Evolutionary conservation across 495 filamentous ascomycete species (phyloP), one percentile per base, ranked within the genome.

Genomic region (Cairneyella variabilis): DNA sequence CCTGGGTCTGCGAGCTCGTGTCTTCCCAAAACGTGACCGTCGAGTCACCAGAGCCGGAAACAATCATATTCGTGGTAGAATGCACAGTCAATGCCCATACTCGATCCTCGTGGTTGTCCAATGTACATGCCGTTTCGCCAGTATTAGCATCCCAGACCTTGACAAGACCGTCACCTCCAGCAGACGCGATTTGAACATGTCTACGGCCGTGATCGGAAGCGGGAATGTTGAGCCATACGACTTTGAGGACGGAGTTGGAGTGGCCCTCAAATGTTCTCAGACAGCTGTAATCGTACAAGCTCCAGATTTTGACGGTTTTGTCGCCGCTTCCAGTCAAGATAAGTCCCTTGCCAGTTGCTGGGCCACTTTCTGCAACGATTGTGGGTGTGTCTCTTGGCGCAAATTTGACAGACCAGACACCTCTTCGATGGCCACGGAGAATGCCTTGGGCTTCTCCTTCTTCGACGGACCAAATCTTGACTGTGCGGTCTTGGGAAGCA

Each of bases 251-350:
- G 66, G 86, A 95, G 66, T 96, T 91, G 5, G 90, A 91, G 68
- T 99, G 93, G 1, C 95, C 93, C 69, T 99, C 93, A 54, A 99
- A 89, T 0, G 93, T 97, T 41, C 89, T 76, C 12, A 99, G 70
- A 67, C 93, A 99, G 63, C 83, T 90, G 66, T 95, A 99, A 67
- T 97, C 92, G 2, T 84, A 77, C 44, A 97, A 72, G 69, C 81
- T 96, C 95, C 95, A 99, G 14, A 99, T 78, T 67, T 96, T 95
- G 59, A 99, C 80, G 0, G 90, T 96, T 66, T 95, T 96, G 69
- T 99, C 93, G 51, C 90, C 93, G 50, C 86, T 90, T 14, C 89
- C 95, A 0, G 93, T 97, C 5, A 91, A 76, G 14, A 95, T 76
- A 50, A 95, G 73, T 18, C 90, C 90, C 51, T 86, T 85, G 14